Base-by-base conservation (phyloP, 2,329 filamentous ascomycete genomes). In the Plectosphaerella cucumerina region DNA sequence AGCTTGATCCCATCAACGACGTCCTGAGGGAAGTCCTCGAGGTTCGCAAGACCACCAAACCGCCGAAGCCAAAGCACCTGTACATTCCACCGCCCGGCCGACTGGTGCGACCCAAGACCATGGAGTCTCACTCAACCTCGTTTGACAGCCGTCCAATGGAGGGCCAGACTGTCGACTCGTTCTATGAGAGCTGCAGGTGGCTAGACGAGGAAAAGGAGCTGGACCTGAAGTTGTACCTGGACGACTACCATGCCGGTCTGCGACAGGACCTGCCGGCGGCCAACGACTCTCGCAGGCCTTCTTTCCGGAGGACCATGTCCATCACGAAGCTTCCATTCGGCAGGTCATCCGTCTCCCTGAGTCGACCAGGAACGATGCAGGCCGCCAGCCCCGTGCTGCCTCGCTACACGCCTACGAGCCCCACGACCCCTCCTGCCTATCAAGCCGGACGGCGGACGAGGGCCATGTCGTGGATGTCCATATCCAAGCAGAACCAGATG, bases 151-250 rank as follows among this genome's bases (percentile, higher is more conserved):
- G 26, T 31, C 62, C 62, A 4, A 53, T 56, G 18, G 42, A 53
- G 47, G 54, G 48, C 44, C 31, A 20, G 15, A 22, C 33, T 26
- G 35, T 78, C 34, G 75, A 81, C 47, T 78, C 79, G 1, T 72
- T 88, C 51, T 81, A 82, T 47, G 83, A 90, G 54, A 85, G 78
- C 62, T 87, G 90, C 58, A 77, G 84, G 46, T 90, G 87, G 86
- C 71, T 90, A 22, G 86, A 91, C 26, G 85, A 89, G 51, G 84
- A 89, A 49, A 80, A 85, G 17, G 81, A 87, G 48, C 71, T 92
- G 31, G 86, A 92, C 59, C 66, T 86, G 21, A 75, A 80, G 43
- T 74, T 92, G 35, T 78, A 77, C 35, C 69, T 90, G 31, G 85
- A 90, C 62, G 84, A 89, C 62, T 88, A 89, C 60, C 85, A 88